These are phyloP conservation scores for Acaromyces ingoldii DNA, from an alignment of 1,284 basidiomycete species.

Conservation along the genomic window DNA sequence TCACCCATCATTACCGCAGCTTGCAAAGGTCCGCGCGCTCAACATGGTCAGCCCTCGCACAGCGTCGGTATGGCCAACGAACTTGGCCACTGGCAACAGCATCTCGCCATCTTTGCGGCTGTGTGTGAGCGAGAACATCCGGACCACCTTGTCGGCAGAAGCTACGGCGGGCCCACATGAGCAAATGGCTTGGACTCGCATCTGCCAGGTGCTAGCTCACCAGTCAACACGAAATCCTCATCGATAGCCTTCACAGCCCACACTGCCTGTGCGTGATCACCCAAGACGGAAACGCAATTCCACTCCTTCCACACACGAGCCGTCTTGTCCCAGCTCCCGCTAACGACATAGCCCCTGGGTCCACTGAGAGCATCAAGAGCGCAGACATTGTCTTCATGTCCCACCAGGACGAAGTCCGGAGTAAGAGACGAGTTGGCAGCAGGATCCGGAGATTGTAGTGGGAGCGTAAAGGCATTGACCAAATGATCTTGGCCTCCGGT, in stretches of 20 bases:
- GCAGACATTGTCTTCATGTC: slow-evolving; percentile 88
- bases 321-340: slow-evolving; percentile 91
- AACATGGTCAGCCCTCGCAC: slow-evolving; percentile 78
- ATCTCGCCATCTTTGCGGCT: slow-evolving; percentile 8
- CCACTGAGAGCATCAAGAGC: slow-evolving; percentile 60
- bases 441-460: slow-evolving; percentile 10
- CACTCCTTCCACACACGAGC: slow-evolving; percentile 84
- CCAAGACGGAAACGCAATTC: slow-evolving; percentile 67
- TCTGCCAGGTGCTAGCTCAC: slow-evolving; percentile 55
- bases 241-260: slow-evolving; percentile 86
- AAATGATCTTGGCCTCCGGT: slow-evolving; percentile 45
- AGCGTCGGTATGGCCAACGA: slow-evolving; percentile 79
- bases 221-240: slow-evolving; percentile 69
- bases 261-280: slow-evolving; percentile 83
- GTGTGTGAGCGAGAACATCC: slow-evolving; percentile 67
- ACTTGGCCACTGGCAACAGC: slow-evolving; percentile 56
- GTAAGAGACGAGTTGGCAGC: slow-evolving; percentile 10
- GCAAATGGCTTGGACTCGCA: not conserved
- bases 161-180: slow-evolving; percentile 56
- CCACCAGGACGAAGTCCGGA: slow-evolving; percentile 53
- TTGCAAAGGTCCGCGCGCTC: slow-evolving; percentile 79
- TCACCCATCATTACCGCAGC: slow-evolving; percentile 88
- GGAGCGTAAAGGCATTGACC: slow-evolving; percentile 38
- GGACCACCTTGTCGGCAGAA: slow-evolving; percentile 92
- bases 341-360: slow-evolving; percentile 60